Evolutionary conservation across 352 stramenopile genomes (phyloP).

Genomic region (Globisporangium yorkense): DNA sequence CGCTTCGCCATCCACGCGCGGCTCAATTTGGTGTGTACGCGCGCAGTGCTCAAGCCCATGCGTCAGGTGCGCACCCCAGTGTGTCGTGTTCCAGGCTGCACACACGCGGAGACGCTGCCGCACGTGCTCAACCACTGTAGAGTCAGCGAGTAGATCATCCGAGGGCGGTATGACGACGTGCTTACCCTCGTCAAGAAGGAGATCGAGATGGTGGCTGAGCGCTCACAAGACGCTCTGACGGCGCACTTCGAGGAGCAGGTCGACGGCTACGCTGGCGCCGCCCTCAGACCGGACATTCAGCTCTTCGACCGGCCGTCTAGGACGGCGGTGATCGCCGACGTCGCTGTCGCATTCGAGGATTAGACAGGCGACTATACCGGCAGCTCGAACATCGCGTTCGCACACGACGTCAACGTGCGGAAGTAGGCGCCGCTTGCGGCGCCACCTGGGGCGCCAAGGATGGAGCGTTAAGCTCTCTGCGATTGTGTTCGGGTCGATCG

Average conservation of each 20-base stretch:
- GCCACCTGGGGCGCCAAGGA: slow-evolving; percentile 4
- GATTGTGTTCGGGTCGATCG: slow-evolving; percentile 8
- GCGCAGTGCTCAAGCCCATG: slow-evolving; percentile 10
- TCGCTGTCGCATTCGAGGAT: slow-evolving; percentile 2
- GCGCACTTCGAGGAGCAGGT: not conserved
- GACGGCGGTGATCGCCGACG: not conserved
- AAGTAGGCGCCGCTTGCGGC: slow-evolving; percentile 7
- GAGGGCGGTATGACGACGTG: slow-evolving; percentile 3
- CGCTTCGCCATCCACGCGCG: slow-evolving; percentile 9
- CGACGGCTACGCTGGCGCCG: not conserved
- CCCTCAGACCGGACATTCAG: slow-evolving; percentile 3
- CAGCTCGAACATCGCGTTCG: not conserved
- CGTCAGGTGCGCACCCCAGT: not conserved
- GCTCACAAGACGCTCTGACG: not conserved
- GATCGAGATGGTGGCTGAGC: not conserved
- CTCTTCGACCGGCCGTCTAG: not conserved
- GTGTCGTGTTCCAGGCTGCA: slow-evolving; percentile 5
- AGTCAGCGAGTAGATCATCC: slow-evolving; percentile 2
- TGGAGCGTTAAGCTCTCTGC: slow-evolving; percentile 1
- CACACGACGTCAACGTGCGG: slow-evolving; percentile 1
- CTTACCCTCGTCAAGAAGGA: not conserved
- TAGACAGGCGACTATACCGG: not conserved
- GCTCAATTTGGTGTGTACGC: slow-evolving; percentile 11
- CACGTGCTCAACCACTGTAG: slow-evolving; percentile 9
- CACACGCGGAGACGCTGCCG: slow-evolving; percentile 4